Conservation (phyloP, 768 basidiomycete genomes). For the Collybia mongolica region DNA sequence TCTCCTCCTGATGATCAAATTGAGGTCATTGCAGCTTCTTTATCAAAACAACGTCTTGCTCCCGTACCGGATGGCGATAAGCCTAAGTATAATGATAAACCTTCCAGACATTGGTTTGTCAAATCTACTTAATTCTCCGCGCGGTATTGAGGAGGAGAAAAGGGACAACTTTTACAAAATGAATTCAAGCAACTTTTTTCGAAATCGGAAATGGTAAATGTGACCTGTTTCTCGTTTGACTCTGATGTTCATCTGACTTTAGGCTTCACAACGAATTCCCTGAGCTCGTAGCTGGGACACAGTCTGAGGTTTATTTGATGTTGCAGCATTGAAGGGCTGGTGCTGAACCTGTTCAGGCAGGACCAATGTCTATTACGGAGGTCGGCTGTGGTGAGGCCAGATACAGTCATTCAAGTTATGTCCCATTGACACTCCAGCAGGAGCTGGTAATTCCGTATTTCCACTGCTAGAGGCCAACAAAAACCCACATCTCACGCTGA, state of each 20-base stretch:
- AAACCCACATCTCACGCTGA: slow-evolving; percentile 72
- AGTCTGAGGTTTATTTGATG: slow-evolving; percentile 49
- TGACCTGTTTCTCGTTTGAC: background rate
- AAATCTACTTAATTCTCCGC: background rate
- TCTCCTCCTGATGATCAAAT: slow-evolving; percentile 80
- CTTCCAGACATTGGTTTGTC: slow-evolving; percentile 68
- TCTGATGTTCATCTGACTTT: slow-evolving; percentile 1
- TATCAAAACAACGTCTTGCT: slow-evolving; percentile 65
- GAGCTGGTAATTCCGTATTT: slow-evolving; percentile 94
- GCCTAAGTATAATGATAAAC: slow-evolving; percentile 68
- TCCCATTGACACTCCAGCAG: slow-evolving; percentile 31
- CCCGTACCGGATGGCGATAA: slow-evolving; percentile 79
- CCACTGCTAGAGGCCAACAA: slow-evolving; percentile 81
- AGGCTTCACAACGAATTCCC: slow-evolving; percentile 96
- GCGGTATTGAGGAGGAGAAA: background rate
- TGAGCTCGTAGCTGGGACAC: slow-evolving; percentile 71
- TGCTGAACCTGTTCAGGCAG: slow-evolving; percentile 53
- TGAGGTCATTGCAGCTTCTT: slow-evolving; percentile 65
- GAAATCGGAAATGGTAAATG: slow-evolving; percentile 82
- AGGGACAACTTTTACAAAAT: slow-evolving; percentile 95
- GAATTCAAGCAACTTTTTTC: slow-evolving; percentile 89
- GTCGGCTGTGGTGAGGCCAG: slow-evolving; percentile 78
- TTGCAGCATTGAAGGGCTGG: slow-evolving; percentile 1
- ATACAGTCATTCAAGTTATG: background rate
- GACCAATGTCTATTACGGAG: slow-evolving; percentile 75